A percentile compares a stretch with the other conserved stretches of the same genome.
phyloP scores from a whole-genome alignment of 805 yeast genomes.

The Brettanomyces naardenensis region DNA sequence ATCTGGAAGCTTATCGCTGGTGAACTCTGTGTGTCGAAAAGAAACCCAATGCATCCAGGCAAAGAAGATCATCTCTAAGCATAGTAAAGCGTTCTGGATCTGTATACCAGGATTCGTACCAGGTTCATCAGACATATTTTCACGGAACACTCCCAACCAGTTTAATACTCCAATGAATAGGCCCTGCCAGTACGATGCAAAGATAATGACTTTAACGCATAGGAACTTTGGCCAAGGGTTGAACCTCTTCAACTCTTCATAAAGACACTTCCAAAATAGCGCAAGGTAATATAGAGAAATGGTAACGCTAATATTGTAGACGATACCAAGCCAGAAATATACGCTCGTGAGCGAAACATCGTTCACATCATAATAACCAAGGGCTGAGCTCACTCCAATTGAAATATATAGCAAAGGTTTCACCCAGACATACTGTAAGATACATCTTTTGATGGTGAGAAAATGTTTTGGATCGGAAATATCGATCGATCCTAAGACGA shows the following conservation, averaged over 20 bases:
- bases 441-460: conserved; percentile 70
- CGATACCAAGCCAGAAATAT: conserved; percentile 55
- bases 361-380: conserved; percentile 44
- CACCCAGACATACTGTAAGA: conserved; percentile 91
- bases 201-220: conserved; percentile 87
- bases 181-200: conserved; percentile 99
- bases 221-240: conserved; percentile 89
- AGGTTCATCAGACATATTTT: conserved; percentile 22
- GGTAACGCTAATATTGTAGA: conserved; percentile 76
- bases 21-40: conserved; percentile 70
- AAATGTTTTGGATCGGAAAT: conserved; percentile 82
- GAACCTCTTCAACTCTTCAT: conserved; percentile 65
- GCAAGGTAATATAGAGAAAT: conserved; percentile 80
- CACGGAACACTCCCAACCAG: conserved; percentile 35
- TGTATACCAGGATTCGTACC: conserved; percentile 35
- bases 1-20: conserved; percentile 51
- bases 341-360: conserved; percentile 40
- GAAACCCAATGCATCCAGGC: conserved; percentile 86
- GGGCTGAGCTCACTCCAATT: conserved; percentile 37
- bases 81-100: conserved; percentile 71
- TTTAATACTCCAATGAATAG: conserved; percentile 46
- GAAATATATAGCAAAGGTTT: conserved; percentile 73
- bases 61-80: conserved; percentile 79
- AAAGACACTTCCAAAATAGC: conserved; percentile 87
- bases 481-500: conserved; percentile 53